Evolutionary conservation across 768 basidiomycete genomes (phyloP).

Genomic region (Rhodosporidiobolus sp.): DNA sequence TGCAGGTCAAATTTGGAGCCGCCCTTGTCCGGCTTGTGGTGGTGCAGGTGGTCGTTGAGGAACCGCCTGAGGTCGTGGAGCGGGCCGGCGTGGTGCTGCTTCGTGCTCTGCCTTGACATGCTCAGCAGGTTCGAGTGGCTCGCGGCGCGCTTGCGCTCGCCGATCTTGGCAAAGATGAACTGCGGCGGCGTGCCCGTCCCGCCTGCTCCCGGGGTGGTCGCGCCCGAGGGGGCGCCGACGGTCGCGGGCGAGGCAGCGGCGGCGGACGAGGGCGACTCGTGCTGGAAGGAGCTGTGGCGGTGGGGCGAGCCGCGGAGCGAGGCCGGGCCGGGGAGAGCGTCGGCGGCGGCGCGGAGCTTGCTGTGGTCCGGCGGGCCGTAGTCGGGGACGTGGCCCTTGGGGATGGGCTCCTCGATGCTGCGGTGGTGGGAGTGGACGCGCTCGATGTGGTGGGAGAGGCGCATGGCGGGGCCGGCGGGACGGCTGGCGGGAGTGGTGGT

Average conservation of each 20-base stretch:
- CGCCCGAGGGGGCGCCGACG: background rate
- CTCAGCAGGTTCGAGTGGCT: constrained; percentile 42
- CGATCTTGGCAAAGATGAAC: constrained; percentile 44
- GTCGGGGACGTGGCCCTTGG: constrained; percentile 14
- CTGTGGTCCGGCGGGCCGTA: constrained; percentile 28
- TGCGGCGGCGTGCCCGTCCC: constrained; percentile 43
- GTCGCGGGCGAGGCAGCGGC: background rate
- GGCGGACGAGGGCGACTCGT: background rate
- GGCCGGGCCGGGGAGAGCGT: constrained; percentile 18
- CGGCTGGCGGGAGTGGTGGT: background rate
- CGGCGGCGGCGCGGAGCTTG: constrained; percentile 25
- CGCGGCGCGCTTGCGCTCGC: constrained; percentile 32
- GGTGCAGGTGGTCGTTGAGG: constrained; percentile 77
- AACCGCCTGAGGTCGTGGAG: constrained; percentile 92
- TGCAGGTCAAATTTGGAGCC: constrained; percentile 7
- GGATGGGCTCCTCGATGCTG: constrained; percentile 28
- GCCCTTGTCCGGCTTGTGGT: constrained; percentile 35
- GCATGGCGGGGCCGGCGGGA: constrained; percentile 3
- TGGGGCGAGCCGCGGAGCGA: background rate
- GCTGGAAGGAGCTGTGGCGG: constrained; percentile 16
- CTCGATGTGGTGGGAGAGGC: constrained; percentile 21
- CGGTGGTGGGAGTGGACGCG: constrained; percentile 38
- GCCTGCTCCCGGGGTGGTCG: constrained; percentile 30
- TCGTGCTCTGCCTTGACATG: constrained; percentile 48
- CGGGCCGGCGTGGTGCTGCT: constrained; percentile 60